Evolutionary conservation across 331 rosid genomes (phyloP).

Genomic region (Acacia pycnantha): DNA sequence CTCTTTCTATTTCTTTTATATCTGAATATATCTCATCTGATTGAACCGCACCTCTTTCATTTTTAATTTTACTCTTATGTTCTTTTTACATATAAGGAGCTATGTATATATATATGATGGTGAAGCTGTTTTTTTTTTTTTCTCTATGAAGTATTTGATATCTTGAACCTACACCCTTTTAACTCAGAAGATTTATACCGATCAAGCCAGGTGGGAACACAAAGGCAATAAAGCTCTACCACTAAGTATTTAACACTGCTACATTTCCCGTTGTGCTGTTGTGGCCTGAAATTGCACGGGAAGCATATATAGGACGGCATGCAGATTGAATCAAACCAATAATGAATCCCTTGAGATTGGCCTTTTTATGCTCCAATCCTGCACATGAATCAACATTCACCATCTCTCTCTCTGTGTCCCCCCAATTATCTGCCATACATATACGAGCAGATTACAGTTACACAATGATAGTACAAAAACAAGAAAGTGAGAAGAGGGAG

Average conservation of each 20-base stretch:
- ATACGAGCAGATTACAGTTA: background rate
- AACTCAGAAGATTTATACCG: too few species aligned
- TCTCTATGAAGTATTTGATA: too few species aligned
- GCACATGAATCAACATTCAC: background rate
- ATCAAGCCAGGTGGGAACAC: too few species aligned
- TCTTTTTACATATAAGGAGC: too few species aligned
- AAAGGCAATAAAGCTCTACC: too few species aligned
- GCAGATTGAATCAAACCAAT: background rate
- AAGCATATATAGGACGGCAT: background rate
- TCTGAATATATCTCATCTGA: background rate
- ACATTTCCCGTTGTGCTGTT: background rate
- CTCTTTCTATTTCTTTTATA: background rate
- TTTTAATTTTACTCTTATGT: background rate
- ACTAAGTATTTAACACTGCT: too few species aligned
- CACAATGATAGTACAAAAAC: background rate
- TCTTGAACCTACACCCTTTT: too few species aligned
- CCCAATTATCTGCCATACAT: background rate
- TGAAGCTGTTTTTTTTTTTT: background rate
- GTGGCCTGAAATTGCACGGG: background rate
- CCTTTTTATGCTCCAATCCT: background rate
- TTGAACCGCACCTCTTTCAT: background rate
- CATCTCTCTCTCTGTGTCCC: background rate
- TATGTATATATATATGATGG: background rate
- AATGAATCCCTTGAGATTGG: background rate
- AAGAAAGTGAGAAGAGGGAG: background rate